Evolutionary conservation across 164 flowering plant species (phyloP).

Genomic region (Sedum album): DNA sequence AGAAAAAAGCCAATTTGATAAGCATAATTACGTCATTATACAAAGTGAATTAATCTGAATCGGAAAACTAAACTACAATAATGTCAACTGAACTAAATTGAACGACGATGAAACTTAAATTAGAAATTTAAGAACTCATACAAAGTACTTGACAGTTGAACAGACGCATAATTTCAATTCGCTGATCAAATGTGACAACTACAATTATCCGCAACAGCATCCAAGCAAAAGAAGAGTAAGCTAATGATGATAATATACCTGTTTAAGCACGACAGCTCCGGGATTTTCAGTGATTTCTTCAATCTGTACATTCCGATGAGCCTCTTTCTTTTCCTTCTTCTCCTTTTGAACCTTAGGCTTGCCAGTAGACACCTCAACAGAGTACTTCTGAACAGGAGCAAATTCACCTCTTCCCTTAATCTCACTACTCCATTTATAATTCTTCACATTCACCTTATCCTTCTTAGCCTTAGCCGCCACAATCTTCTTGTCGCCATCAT

Average conservation of each 20-base stretch:
- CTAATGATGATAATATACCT: slow-evolving; percentile 32
- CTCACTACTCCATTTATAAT: slow-evolving; percentile 41
- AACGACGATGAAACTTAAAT: too few relatives aligned
- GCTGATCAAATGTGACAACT: neutral
- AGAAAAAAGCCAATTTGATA: neutral
- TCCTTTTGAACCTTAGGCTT: slow-evolving; percentile 19
- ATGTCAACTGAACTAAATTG: too few relatives aligned
- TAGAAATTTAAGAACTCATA: too few relatives aligned
- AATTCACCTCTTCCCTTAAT: slow-evolving; percentile 43
- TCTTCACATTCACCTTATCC: slow-evolving; percentile 19
- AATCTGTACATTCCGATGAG: slow-evolving; percentile 54
- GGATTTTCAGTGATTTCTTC: slow-evolving; percentile 45
- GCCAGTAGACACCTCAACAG: slow-evolving; percentile 37
- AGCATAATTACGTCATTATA: slow-evolving; percentile 6
- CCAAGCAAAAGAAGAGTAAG: too few relatives aligned
- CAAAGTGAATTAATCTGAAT: too few relatives aligned
- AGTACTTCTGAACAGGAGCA: slow-evolving; percentile 35
- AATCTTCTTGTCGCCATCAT: slow-evolving; percentile 11
- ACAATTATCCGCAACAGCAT: neutral
- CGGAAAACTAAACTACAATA: too few relatives aligned
- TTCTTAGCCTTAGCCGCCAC: slow-evolving; percentile 15
- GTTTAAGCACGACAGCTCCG: slow-evolving; percentile 46
- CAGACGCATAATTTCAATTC: too few relatives aligned
- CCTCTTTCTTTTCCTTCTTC: slow-evolving; percentile 22
- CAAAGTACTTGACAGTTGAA: too few relatives aligned